These are phyloP conservation scores for Termitomyces heimii DNA, from an alignment of 768 basidiomycete species.

Conservation along the genomic window DNA sequence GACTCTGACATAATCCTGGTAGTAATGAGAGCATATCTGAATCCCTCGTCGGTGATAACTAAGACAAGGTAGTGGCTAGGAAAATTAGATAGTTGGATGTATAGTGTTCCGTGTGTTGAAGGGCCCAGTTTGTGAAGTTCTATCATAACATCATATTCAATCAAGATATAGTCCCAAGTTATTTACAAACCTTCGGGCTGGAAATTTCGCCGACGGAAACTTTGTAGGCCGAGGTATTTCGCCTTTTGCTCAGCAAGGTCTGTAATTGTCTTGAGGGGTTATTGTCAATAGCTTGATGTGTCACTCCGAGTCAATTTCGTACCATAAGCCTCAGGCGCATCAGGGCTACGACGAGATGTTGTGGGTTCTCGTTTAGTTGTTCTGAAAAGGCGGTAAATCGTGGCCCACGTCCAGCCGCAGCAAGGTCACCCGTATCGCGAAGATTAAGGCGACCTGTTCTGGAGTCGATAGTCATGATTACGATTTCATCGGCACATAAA, in stretches of 20 bases:
- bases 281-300: not conserved
- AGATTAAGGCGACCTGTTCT: slow-evolving; percentile 76
- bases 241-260: slow-evolving; percentile 83
- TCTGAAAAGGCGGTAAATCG: slow-evolving; percentile 54
- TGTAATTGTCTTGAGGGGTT: slow-evolving; percentile 61
- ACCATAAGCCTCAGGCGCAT: slow-evolving; percentile 59
- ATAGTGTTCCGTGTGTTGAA: slow-evolving; percentile 54
- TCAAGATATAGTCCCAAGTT: not conserved
- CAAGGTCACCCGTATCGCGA: slow-evolving; percentile 76
- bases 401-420: slow-evolving; percentile 66
- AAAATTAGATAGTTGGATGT: slow-evolving; percentile 73
- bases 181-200: slow-evolving; percentile 46
- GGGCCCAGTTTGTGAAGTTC: slow-evolving; percentile 71
- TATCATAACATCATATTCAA: slow-evolving; percentile 20
- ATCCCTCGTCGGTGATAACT: slow-evolving; percentile 70
- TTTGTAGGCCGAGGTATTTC: slow-evolving; percentile 77
- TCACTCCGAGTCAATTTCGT: slow-evolving; percentile 15
- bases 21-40: slow-evolving; percentile 78
- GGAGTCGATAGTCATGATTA: slow-evolving; percentile 72
- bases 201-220: slow-evolving; percentile 66
- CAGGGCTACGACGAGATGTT: slow-evolving; percentile 49
- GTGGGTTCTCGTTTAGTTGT: slow-evolving; percentile 66
- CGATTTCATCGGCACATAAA: slow-evolving; percentile 71
- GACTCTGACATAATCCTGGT: slow-evolving; percentile 49
- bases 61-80: slow-evolving; percentile 81